Evolutionary conservation across 805 yeast genomes (phyloP).

Genomic region (Scheffersomyces stipitis): DNA sequence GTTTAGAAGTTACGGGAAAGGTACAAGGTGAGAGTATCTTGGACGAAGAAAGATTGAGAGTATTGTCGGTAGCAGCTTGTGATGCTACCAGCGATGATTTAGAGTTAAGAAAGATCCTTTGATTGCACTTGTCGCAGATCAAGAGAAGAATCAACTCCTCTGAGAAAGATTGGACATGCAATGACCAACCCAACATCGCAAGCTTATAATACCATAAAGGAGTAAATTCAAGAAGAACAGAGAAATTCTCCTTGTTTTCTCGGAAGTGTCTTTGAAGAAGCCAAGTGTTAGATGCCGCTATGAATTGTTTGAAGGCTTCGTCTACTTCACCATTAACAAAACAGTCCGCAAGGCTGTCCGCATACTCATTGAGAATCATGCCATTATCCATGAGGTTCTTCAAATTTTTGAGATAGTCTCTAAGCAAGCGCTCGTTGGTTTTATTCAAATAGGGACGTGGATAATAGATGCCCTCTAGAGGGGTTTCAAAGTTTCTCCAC

Average conservation of each 20-base stretch:
- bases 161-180: constrained; percentile 30
- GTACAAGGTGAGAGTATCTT: constrained; percentile 30
- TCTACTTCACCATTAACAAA: constrained; percentile 3
- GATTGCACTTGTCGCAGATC: constrained; percentile 38
- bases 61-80: constrained; percentile 2
- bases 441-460: constrained; percentile 28
- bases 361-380: constrained; percentile 12
- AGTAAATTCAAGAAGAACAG: constrained; percentile 18
- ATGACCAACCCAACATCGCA: constrained; percentile 39
- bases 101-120: constrained; percentile 28
- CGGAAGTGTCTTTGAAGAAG: constrained; percentile 27
- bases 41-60: constrained; percentile 18
- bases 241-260: constrained; percentile 37
- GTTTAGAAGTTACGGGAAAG: constrained; percentile 16
- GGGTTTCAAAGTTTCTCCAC: constrained; percentile 38
- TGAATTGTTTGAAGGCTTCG: constrained; percentile 11
- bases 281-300: constrained; percentile 30
- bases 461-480: constrained; percentile 34
- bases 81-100: background rate
- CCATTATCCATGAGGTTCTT: constrained; percentile 27
- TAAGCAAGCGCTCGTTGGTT: constrained; percentile 29
- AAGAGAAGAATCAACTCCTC: constrained; percentile 27
- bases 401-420: constrained; percentile 27
- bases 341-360: constrained; percentile 4
- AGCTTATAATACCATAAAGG: constrained; percentile 35